phyloP scores from a whole-genome alignment of 768 basidiomycete species.

The Leccinum variicolor region DNA sequence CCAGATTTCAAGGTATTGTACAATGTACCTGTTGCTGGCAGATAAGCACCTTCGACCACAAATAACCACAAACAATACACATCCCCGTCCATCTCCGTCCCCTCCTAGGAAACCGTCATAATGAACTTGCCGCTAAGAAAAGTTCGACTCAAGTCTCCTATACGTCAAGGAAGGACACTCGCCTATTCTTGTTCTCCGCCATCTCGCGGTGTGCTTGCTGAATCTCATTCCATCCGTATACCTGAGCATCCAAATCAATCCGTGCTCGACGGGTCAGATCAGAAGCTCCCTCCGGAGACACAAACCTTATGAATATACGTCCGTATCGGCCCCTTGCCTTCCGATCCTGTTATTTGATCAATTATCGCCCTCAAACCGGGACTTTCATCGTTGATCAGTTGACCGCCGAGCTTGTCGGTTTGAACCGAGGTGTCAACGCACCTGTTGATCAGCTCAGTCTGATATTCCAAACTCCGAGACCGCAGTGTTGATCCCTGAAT shows the following conservation, averaged over 20 bases:
- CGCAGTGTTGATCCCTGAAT: constrained; percentile 89
- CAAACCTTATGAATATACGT: constrained; percentile 77
- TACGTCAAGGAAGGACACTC: constrained; percentile 14
- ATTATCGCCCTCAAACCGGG: constrained; percentile 57
- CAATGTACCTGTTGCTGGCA: background rate
- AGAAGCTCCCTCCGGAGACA: constrained; percentile 12
- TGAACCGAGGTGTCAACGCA: constrained; percentile 34
- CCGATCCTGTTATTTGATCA: constrained; percentile 52
- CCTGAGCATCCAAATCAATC: constrained; percentile 37
- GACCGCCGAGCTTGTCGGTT: background rate
- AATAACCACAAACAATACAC: constrained; percentile 6
- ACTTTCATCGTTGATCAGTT: constrained; percentile 1
- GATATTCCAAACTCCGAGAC: constrained; percentile 70
- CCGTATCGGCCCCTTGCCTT: constrained; percentile 58
- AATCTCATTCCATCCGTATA: constrained; percentile 79
- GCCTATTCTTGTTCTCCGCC: constrained; percentile 65
- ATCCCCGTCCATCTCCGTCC: background rate
- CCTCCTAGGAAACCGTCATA: constrained; percentile 21
- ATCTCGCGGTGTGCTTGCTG: constrained; percentile 81
- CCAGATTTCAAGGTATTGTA: background rate
- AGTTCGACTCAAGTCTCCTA: background rate
- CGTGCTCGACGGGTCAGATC: constrained; percentile 11
- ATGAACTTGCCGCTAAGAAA: constrained; percentile 32
- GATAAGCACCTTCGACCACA: background rate
- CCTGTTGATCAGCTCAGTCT: constrained; percentile 65